Conservation (phyloP, 2,329 filamentous ascomycete genomes). For the Colletotrichum lini region DNA sequence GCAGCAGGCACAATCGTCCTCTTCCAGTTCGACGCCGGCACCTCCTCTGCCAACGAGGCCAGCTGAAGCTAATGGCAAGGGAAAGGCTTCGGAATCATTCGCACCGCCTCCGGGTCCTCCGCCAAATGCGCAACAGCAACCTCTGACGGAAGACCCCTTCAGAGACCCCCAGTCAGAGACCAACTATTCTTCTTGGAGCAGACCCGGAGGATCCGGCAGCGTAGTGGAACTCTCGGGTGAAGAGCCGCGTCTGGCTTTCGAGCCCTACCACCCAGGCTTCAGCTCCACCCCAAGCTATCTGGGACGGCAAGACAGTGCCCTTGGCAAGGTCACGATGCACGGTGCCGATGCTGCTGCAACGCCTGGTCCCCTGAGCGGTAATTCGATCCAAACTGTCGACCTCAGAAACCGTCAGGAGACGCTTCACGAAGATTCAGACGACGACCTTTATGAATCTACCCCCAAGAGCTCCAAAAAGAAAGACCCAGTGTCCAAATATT, state of each 20-base stretch:
- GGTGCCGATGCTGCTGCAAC: constrained; percentile 48
- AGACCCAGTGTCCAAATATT: constrained; percentile 47
- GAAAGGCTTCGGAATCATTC: constrained; percentile 46
- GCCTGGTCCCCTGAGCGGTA: constrained; percentile 36
- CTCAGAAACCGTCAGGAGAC: constrained; percentile 40
- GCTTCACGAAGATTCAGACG: constrained; percentile 47
- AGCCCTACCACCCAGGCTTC: constrained; percentile 58
- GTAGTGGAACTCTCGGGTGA: constrained; percentile 46
- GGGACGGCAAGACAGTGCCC: constrained; percentile 57
- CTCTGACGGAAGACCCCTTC: constrained; percentile 47
- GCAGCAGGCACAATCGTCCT: constrained; percentile 45
- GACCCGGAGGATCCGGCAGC: constrained; percentile 43
- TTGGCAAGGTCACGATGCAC: constrained; percentile 59
- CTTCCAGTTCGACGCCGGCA: constrained; percentile 38
- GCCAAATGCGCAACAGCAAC: constrained; percentile 52
- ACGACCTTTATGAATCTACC: constrained; percentile 59
- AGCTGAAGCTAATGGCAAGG: constrained; percentile 46
- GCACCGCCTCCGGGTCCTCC: constrained; percentile 39
- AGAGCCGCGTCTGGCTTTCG: constrained; percentile 53
- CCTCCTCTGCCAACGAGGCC: constrained; percentile 27
- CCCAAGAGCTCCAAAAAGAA: constrained; percentile 52
- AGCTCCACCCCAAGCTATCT: constrained; percentile 52
- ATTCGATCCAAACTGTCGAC: constrained; percentile 35
- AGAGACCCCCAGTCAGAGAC: constrained; percentile 45
- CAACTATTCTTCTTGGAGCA: constrained; percentile 28